These are phyloP conservation scores for Dysphania ambrosioides DNA, from an alignment of 148 eudicot species.

Conservation along the genomic window DNA sequence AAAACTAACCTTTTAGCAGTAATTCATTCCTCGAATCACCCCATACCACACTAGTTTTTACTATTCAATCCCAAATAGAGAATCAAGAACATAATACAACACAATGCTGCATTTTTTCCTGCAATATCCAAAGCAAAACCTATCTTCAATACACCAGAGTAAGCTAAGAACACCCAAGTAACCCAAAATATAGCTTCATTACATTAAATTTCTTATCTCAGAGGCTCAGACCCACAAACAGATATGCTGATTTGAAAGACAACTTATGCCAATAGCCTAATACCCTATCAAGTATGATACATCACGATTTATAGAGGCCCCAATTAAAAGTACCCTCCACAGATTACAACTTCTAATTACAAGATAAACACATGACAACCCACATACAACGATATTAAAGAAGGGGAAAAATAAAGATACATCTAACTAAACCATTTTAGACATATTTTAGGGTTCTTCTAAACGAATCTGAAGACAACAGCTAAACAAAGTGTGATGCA, in stretches of 20 bases:
- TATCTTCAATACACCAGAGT: slow-evolving; percentile 4
- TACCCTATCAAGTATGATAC: slow-evolving; percentile 18
- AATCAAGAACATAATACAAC: neutral
- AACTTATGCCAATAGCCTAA: neutral
- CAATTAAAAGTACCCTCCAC: slow-evolving; percentile 10
- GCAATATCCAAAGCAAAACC: neutral
- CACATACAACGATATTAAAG: slow-evolving; percentile 2
- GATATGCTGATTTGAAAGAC: neutral
- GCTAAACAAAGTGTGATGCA: slow-evolving; percentile 22
- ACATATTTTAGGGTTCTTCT: slow-evolving; percentile 17
- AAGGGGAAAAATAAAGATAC: slow-evolving; percentile 27
- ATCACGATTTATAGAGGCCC: slow-evolving; percentile 15
- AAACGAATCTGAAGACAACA: slow-evolving; percentile 30
- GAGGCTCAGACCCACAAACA: slow-evolving; percentile 14
- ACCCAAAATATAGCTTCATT: slow-evolving; percentile 6
- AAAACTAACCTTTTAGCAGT: no score
- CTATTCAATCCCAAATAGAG: no score
- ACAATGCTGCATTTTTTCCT: neutral
- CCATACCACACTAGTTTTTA: no score
- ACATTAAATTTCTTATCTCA: slow-evolving; percentile 15
- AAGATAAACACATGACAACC: slow-evolving; percentile 10
- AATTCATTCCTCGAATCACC: no score
- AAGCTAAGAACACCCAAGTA: neutral
- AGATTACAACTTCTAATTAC: slow-evolving; percentile 24
- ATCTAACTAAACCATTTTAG: slow-evolving; percentile 30